Conservation (phyloP, 305 asterid species). For the Solanum hybrid region DNA sequence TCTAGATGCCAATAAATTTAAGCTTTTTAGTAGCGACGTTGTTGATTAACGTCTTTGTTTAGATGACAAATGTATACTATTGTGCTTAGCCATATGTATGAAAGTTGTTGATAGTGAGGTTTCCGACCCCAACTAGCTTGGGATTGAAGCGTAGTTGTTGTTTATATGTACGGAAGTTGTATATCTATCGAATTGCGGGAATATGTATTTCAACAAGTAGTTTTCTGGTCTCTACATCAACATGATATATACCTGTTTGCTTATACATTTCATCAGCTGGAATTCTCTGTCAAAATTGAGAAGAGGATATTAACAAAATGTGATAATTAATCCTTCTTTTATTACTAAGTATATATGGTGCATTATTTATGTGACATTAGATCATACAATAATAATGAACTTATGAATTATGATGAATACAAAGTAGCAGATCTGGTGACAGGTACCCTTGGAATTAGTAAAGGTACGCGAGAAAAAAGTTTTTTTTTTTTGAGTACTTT, state of each 20-base stretch:
- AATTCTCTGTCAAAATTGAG: neutral
- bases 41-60: constrained; percentile 34
- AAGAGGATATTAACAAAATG: neutral
- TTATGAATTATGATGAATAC: neutral
- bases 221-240: neutral
- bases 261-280: neutral
- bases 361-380: neutral
- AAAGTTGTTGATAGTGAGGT: neutral
- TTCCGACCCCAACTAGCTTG: neutral
- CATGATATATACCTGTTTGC: neutral
- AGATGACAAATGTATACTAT: neutral
- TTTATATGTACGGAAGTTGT: neutral
- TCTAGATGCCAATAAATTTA: constrained; percentile 62
- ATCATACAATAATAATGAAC: neutral
- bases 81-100: neutral
- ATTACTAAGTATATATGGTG: neutral
- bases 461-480: neutral
- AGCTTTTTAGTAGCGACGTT: constrained; percentile 68
- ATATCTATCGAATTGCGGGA: neutral
- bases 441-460: neutral
- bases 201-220: neutral
- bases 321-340: neutral
- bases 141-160: neutral
- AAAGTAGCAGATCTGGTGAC: neutral
- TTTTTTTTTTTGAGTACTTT: no score